A percentile compares a stretch with the other conserved stretches of the same genome.
Conservation (phyloP, 345 rosid genomes). For the Brassica carinata region DNA sequence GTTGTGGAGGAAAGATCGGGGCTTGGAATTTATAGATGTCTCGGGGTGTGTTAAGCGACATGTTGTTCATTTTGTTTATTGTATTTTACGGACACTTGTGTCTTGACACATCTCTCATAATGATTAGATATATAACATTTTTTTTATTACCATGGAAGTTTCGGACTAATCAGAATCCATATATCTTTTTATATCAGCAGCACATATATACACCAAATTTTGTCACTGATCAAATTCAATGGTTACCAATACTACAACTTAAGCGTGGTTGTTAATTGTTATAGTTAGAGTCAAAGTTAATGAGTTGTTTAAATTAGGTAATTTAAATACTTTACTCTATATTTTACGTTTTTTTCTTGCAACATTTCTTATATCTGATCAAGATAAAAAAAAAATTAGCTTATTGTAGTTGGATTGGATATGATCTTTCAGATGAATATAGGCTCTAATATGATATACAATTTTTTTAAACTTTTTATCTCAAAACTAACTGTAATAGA, state of each 20-base stretch:
- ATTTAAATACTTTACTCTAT: not conserved
- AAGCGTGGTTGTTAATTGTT: not conserved
- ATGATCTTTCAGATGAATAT: not conserved
- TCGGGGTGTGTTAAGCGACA: conserved; percentile 12
- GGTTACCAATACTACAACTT: not conserved
- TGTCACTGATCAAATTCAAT: not conserved
- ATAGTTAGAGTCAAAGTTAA: not conserved
- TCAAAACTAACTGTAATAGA: not conserved
- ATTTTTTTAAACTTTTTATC: not conserved
- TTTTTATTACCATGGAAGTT: too few species aligned
- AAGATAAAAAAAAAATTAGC: not conserved
- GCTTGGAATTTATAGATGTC: conserved; percentile 30
- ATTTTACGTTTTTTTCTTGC: not conserved
- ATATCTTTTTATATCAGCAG: not conserved
- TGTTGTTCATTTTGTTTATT: conserved; percentile 15
- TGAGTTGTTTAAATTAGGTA: not conserved
- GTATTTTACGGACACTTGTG: conserved; percentile 20
- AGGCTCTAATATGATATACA: not conserved
- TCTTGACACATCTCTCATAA: conserved; percentile 22
- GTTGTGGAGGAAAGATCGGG: conserved; percentile 23
- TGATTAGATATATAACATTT: conserved; percentile 7
- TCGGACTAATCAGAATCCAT: not conserved
- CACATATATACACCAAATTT: not conserved
- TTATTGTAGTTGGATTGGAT: not conserved
- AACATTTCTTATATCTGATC: not conserved